Base-by-base conservation (phyloP, 148 eudicot genomes). In the Camellia lanceoleosa region DNA sequence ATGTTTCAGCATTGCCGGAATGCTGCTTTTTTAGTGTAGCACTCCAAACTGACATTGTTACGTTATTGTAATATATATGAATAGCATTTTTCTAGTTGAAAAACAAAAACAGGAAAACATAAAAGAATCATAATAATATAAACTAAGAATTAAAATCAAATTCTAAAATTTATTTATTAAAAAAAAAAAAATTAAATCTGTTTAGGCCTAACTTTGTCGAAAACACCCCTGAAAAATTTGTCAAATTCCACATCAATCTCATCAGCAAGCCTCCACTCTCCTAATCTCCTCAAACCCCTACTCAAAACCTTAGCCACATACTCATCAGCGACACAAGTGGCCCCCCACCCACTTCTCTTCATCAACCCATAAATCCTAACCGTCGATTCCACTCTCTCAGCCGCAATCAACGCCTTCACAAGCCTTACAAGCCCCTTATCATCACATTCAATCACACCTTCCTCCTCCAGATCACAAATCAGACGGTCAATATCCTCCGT, bases 271-370 rank as follows among this genome's bases (percentile, higher is more conserved):
- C 51, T 84, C 44, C 18, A 84, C 82, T 95, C 89, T 0, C 97
- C 97, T 63, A 95, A 84, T 79, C 87, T 88, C 82, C 79, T 89
- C 44, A 95, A 81, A 75, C 97, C 97, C 76, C 75, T 88, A 19
- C 86, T 86, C 92, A 95, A 92, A 74, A 93, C 91, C 90, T 82
- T 86, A 67, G 83, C 91, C 84, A 91, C 85, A 88, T 95, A 95
- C 86, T 93, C 95, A 84, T 93, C 97, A 49, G 87, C 84, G 44
- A 80, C 89, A 23, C 81, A 71, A n/a, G 65, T 75, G 10, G 84
- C 56, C 2, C 81, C 91, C 98, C 94, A 89, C 74, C 97, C 93
- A 71, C 86, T 74, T 71, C 79, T 87, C 90, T 83, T 93, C 97
- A 95, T 92, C 86, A 95, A 74, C 86, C 86, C 86, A 65, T 91